A percentile compares a stretch with the other conserved stretches of the same genome.
These are phyloP conservation scores for Houttuynia cordata DNA, from an alignment of 164 flowering plant species.

Conservation along the genomic window DNA sequence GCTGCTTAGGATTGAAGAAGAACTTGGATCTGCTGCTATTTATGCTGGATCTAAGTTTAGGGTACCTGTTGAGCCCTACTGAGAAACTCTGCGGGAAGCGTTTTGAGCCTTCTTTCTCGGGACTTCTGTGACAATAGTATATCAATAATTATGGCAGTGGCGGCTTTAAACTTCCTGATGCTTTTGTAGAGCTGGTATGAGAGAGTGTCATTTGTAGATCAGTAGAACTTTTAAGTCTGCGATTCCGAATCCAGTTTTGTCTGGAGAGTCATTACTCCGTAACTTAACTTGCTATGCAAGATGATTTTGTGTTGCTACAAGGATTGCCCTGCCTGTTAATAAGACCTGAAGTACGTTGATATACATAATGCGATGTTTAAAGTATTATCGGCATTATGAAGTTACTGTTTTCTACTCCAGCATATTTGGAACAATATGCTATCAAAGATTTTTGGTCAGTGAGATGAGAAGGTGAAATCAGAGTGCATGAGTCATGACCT, in stretches of 20 bases:
- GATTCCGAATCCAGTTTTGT: background rate
- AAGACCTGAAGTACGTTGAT: too few species aligned
- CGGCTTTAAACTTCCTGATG: background rate
- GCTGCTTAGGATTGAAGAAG: conserved; percentile 53
- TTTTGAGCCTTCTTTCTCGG: background rate
- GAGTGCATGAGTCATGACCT: too few species aligned
- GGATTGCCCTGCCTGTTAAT: too few species aligned
- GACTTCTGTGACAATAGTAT: background rate
- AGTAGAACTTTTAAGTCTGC: background rate
- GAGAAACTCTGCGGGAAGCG: background rate
- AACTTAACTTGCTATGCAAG: too few species aligned
- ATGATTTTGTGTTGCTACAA: too few species aligned
- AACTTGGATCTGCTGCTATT: conserved; percentile 38
- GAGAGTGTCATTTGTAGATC: background rate
- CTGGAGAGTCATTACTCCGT: background rate
- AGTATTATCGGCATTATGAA: too few species aligned
- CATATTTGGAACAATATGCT: too few species aligned
- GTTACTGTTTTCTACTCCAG: too few species aligned
- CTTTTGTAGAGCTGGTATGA: background rate
- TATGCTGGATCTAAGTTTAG: conserved; percentile 52
- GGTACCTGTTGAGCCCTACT: conserved; percentile 42
- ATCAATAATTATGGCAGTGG: background rate
- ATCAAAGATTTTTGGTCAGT: too few species aligned
- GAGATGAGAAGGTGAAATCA: too few species aligned
- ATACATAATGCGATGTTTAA: too few species aligned